Evolutionary conservation across 2,329 filamentous ascomycete species (phyloP), one percentile per base, ranked within the genome.

Genomic region (Scedosporium aurantiacum): DNA sequence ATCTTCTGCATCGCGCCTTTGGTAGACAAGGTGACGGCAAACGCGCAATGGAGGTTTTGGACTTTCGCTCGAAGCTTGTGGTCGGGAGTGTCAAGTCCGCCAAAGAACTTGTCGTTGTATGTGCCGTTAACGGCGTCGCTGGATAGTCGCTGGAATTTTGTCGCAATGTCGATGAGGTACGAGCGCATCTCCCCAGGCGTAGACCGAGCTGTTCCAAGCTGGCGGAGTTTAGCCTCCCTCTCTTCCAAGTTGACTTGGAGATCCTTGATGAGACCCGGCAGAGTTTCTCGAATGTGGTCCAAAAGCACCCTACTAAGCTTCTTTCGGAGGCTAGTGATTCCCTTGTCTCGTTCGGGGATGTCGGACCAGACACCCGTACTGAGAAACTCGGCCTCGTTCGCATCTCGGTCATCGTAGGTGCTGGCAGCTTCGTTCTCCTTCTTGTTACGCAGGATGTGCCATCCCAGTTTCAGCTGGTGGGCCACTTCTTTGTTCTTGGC

Each of bases 371-470:
- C 64, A 2, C 67, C 63, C 0, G 64, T 65, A 5, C 66, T 47
- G 64, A 77, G 72, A 61, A 76, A 75, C 0, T 62, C 27, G 2
- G 64, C 52, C 60, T 77, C 72, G 7, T 67, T 63, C 1, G 64
- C 40, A 40, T 77, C 72, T 4, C 74, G 68, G 0, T 57, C 60
- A 1, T 65, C 63, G 0, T 67, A 43, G 32, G 27, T 21, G 25
- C n/a, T 25, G 67, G 67, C 68, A 58, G 60, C 59, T 18, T 74
- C 68, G 4, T 67, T 63, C n/a, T 76, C 73, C 1, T 67, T 66
- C 7, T 75, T 69, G 62, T 84, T 84, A 21, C 75, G 78, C 4
- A 85, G 64, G 18, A 82, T 74, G 64, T 84, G 79, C 80, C 80
- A 84, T 0, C 80, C 80, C 0, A 78, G 73, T 37, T 73, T 66